Evolutionary conservation across 1,139 yeast genomes (phyloP), one percentile per base, ranked within the genome.

Genomic region (Debaryomyces fabryi): DNA sequence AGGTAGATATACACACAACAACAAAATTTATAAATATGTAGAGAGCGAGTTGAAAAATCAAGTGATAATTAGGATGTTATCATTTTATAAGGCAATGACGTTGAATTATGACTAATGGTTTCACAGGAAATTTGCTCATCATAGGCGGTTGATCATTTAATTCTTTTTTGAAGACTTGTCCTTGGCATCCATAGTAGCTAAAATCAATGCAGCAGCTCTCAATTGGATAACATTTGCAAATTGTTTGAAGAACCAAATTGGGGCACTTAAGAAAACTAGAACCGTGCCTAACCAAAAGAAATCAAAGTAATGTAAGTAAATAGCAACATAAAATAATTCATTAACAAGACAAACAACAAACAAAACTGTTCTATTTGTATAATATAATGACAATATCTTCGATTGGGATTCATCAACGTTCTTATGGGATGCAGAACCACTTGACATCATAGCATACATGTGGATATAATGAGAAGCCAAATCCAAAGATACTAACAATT

Each of bases 391-490:
- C 63, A 95, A 77, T 49, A 93, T 76, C 76, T 83, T 81, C 53
- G 86, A 82, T 45, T 88, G 83, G 56, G 83, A 83, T 57, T 81
- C 75, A 53, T 85, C 88, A 50, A 95, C 89, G 57, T 83, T 82
- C 74, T 95, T 95, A 72, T 95, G 99, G 38, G 92, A 83, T 13
- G 81, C 63, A 9, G 88, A 84, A 12, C 98, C 98, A 42, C 83
- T 76, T 46, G 85, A 79, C 59, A 92, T 73, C 76, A 90, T 88
- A 47, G 98, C 97, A 67, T 92, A 92, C 99, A 95, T 93, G 74
- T 95, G 99, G 88, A 95, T 89, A 72, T 95, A 95, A 65, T 95
- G 99, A 49, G 96, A 87, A 2, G 98, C 92, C 62, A 95, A 79
- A 68, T 95, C 99, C 60, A 93, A 74, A 24, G 95, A 87, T 48